Conservation (phyloP, 2,329 filamentous ascomycete species). For the Penicillium glabrum region DNA sequence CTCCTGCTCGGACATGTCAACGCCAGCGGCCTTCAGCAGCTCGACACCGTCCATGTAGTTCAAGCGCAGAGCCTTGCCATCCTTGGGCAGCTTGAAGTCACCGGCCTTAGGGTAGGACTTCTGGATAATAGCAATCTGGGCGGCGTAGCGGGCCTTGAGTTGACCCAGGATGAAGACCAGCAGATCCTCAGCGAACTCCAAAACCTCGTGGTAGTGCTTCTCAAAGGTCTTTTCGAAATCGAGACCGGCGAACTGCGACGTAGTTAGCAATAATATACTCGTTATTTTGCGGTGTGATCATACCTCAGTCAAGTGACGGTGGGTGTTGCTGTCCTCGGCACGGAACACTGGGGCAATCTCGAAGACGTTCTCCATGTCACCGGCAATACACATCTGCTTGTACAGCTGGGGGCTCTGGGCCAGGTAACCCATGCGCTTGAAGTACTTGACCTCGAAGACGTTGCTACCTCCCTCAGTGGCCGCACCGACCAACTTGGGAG, state of each 20-base stretch:
- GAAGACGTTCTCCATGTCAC: constrained; percentile 63
- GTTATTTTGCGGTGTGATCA: constrained; percentile 3
- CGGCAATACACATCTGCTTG: constrained; percentile 68
- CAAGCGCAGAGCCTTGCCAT: constrained; percentile 49
- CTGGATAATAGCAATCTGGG: constrained; percentile 48
- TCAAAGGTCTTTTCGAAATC: constrained; percentile 55
- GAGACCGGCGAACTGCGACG: constrained; percentile 48
- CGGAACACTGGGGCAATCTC: constrained; percentile 67
- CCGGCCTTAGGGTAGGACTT: constrained; percentile 52
- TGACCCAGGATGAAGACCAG: constrained; percentile 51
- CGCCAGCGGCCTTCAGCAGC: constrained; percentile 50
- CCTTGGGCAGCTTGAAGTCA: constrained; percentile 50
- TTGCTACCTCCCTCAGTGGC: constrained; percentile 91
- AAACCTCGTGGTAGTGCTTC: constrained; percentile 52
- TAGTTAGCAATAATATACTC: constrained; percentile 16
- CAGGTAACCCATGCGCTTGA: constrained; percentile 73
- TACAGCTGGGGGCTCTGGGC: constrained; percentile 66
- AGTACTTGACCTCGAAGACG: constrained; percentile 89
- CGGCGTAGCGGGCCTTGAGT: constrained; percentile 45
- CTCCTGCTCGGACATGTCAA: constrained; percentile 51
- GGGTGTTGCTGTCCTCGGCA: constrained; percentile 67
- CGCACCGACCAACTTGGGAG: constrained; percentile 83
- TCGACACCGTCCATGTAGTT: constrained; percentile 52
- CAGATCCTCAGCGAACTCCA: constrained; percentile 50
- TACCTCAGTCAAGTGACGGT: constrained; percentile 64